Base-by-base conservation (phyloP, 176 grass and related monocot genomes). In the Ensete glaucum region DNA sequence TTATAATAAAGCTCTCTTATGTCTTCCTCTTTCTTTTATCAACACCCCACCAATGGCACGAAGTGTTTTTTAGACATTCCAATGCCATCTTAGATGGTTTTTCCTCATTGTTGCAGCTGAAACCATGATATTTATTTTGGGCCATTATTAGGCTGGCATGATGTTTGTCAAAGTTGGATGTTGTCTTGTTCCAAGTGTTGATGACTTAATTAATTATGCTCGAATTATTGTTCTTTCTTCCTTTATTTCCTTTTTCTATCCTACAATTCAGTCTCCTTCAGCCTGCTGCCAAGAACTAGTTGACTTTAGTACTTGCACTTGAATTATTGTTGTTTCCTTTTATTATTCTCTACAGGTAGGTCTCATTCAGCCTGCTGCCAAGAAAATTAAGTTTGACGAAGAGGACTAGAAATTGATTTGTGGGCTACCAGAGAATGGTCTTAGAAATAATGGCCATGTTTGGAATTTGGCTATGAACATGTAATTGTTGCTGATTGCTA, bases 331-430 rank as follows among this genome's bases (percentile, higher is more conserved):
- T 9, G 5, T 70, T 14, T 20, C 2, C 43, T 50, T 23, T 11
- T 50, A n/a, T 69, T 15, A 9, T 50, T 52, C 27, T 74, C 52
- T 53, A 54, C 69, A 84, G 82, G 76, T 80, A 51, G 82, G 82
- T 66, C 27, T 79, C 62, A 29, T 75, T 84, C 82, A 84, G 69
- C 82, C 70, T 15, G 51, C 34, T 15, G 77, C 77, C 12, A 84
- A 84, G 82, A 84, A 80, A 84, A 79, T 80, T 23, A 84, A 80
- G 76, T 84, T 80, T 51, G 67, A 64, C 15, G 77, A 84, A 66
- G 70, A 79, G 17, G 51, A 83, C 21, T 73, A 83, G 1, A 67
- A 77, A 55, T 52, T 16, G 21, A 74, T 60, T 8, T 20, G 3
- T 17, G 14, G 3, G 57, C n/a, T 60, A 60, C 57, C 16, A 1